Evolutionary conservation across 2,329 filamentous ascomycete species (phyloP), one percentile per base, ranked within the genome.

Genomic region (Neoarthrinium moseri): DNA sequence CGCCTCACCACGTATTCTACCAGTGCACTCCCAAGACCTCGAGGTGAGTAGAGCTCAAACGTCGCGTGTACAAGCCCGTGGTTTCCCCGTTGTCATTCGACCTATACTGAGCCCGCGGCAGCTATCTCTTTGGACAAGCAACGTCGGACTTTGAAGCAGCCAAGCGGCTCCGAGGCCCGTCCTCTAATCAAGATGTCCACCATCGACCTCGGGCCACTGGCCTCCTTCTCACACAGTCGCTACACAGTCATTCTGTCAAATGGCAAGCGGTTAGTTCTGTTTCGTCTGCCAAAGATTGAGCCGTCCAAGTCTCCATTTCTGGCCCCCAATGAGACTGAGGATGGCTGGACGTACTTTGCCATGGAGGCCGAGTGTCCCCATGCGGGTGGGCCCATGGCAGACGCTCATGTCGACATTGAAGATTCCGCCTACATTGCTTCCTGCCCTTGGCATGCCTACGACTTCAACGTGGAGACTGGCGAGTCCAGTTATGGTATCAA

Each of bases 361-460:
- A 74, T 74, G 71, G 70, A 73, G 51, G 70, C 71, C 1, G 68
- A 72, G 44, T 74, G 71, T 38, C 71, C 71, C 2, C 71, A 73
- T 49, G 70, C 71, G 0, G 71, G 71, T 7, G 71, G 71, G 0
- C 71, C 71, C 1, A 72, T 74, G 70, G 57, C 64, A 5, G 69
- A 73, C 15, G 69, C 70, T 1, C 62, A 66, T 6, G 64, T 74
- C 20, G 71, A 74, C 44, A 74, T 74, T 43, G 71, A 74, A 47
- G 71, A 74, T 47, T 73, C 70, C 0, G 68, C 69, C 2, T 74
- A 74, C 49, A 56, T 74, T 20, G 70, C 65, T 15, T 72, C 70
- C 2, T 74, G 71, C 48, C 71, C 71, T 12, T 74, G 71, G 71
- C 71, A 74, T 55, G 71, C 71, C 3, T 74, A 74, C 51, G 71